Conservation (phyloP, 768 basidiomycete genomes). For the Termitomyces sp. region DNA sequence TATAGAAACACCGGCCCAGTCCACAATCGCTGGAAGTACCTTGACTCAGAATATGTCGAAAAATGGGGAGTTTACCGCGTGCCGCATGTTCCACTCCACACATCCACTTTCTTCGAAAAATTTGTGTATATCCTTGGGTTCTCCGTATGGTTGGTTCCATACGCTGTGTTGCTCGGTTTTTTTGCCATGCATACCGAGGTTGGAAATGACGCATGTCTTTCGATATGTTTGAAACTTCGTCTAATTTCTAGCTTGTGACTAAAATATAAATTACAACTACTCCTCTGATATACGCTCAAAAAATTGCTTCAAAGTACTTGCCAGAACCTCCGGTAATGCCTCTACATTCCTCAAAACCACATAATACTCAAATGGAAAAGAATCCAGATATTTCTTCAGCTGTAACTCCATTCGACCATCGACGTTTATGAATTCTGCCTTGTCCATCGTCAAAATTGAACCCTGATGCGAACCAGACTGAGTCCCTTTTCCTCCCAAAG, state of each 20-base stretch:
- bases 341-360: constrained; percentile 91
- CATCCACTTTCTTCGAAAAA: neutral
- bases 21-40: neutral
- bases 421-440: constrained; percentile 81
- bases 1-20: too few relatives aligned
- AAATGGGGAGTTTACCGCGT: constrained; percentile 19
- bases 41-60: constrained; percentile 15
- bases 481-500: constrained; percentile 15
- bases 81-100: constrained; percentile 7
- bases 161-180: neutral
- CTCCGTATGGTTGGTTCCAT: neutral
- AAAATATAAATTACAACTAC: constrained; percentile 23
- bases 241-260: neutral
- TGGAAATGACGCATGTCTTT: neutral
- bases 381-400: constrained; percentile 87
- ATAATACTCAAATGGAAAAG: constrained; percentile 98
- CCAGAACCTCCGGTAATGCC: constrained; percentile 85
- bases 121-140: neutral
- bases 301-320: constrained; percentile 88
- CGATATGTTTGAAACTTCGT: neutral
- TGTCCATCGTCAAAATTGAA: constrained; percentile 92
- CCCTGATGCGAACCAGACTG: constrained; percentile 38
- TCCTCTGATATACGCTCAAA: constrained; percentile 82
- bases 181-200: neutral
- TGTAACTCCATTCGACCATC: constrained; percentile 83